Evolutionary conservation across 257 asterid species (phyloP), one percentile per base, ranked within the genome.

Genomic region (Nicotiana knightiana): DNA sequence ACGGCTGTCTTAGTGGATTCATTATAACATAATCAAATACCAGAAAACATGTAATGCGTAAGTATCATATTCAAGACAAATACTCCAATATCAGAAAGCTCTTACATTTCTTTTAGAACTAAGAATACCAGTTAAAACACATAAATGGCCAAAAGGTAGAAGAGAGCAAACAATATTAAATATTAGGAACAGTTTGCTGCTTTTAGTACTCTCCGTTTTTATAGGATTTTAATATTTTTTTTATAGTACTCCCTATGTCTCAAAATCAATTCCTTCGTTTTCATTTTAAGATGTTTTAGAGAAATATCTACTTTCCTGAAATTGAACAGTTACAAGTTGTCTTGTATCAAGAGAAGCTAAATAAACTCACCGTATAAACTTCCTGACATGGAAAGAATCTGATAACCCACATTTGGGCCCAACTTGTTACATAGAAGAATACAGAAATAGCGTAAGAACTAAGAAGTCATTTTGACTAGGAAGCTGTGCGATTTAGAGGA

Each of bases 101-200:
- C 48, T 43, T 37, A 43, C 37, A 21, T 46, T 71, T 71, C 59
- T 43, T 24, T 71, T 71, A 46, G 78, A 71, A 71, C 78, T 71
- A 57, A 71, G n/a, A 28, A 12, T 64, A 28, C 21, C 48, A 24
- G 43, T 48, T 48, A 46, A 70, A 48, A 51, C 43, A 73, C 51
- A 13, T 0, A 73, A 48, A 48, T 48, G 15, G 26, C 62, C 24
- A 73, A 33, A 65, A 33, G 75, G 18, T 33, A 66, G 43, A 48
- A 73, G 62, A 26, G 62, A 73, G 79, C 4, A 33, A 48, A 48
- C 79, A 48, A 15, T 8, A 3, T 48, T 13, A 48, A 12, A 46
- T 46, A 46, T 73, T 71, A 24, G 62, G 79, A 26, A 48, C 26
- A 26, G 24, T 73, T 73, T 73, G 79, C 79, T 73, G 59, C 79